These are phyloP conservation scores for Dictyostelium discoideum DNA, from an alignment of 78 protist genomes.

Conservation along the genomic window DNA sequence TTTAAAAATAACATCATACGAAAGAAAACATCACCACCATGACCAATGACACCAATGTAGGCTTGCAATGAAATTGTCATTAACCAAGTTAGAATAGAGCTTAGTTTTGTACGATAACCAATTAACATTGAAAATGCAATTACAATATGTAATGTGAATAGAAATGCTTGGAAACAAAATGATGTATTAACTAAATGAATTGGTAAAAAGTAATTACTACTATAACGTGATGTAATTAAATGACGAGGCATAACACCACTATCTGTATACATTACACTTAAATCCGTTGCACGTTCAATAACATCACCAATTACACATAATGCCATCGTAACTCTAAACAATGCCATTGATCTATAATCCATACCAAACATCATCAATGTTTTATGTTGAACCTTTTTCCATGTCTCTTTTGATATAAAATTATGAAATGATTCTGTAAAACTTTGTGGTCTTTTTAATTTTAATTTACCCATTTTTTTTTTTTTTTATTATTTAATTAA, in stretches of 20 bases:
- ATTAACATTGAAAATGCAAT: slow-evolving; percentile 49
- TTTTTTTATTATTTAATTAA: background rate
- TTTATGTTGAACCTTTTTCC: background rate
- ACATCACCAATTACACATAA: slow-evolving; percentile 67
- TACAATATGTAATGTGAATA: background rate
- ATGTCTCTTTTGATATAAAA: background rate
- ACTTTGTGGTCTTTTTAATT: slow-evolving; percentile 16
- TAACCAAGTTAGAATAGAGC: slow-evolving; percentile 34
- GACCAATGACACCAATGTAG: slow-evolving; percentile 35
- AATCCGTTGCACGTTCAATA: slow-evolving; percentile 45
- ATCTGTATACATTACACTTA: slow-evolving; percentile 39
- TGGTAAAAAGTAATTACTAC: slow-evolving; percentile 31
- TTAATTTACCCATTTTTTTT: slow-evolving; percentile 7
- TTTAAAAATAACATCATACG: slow-evolving; percentile 55
- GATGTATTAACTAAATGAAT: slow-evolving; percentile 35
- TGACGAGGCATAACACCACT: slow-evolving; percentile 50
- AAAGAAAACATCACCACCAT: slow-evolving; percentile 81
- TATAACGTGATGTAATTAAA: background rate
- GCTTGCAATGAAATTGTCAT: slow-evolving; percentile 62
- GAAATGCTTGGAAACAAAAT: background rate
- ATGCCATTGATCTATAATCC: slow-evolving; percentile 55
- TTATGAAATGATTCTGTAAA: background rate
- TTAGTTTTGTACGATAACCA: slow-evolving; percentile 51
- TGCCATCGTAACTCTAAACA: slow-evolving; percentile 50
- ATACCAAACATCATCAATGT: slow-evolving; percentile 22